Conservation (phyloP, 1,139 yeast genomes). For the Blastobotrys aristatus region DNA sequence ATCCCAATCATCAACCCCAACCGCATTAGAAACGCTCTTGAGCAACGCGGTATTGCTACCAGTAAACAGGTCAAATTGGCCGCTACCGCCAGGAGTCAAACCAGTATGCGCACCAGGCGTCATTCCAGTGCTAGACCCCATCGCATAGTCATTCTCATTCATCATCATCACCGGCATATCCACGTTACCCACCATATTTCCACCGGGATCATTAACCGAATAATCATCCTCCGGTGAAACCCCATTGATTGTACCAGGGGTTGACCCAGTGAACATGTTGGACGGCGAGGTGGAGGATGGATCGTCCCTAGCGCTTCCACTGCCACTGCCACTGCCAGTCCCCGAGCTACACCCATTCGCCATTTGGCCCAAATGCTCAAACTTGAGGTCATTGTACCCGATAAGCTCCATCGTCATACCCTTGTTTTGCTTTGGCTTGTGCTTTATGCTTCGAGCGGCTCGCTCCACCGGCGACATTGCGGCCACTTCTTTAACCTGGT, state of each 20-base stretch:
- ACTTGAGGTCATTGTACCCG: neutral
- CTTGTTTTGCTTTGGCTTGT: neutral
- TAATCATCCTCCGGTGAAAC: neutral
- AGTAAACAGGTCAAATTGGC: constrained; percentile 1
- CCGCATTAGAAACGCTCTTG: constrained; percentile 14
- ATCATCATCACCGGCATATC: neutral
- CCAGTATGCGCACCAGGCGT: neutral
- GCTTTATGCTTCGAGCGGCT: constrained; percentile 4
- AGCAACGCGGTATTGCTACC: constrained; percentile 4
- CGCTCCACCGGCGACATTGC: constrained; percentile 23
- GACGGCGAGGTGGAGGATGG: neutral
- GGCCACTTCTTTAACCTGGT: constrained; percentile 20
- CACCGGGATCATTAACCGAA: neutral
- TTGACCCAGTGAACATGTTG: neutral
- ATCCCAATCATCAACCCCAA: constrained; percentile 27
- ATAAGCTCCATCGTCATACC: constrained; percentile 13
- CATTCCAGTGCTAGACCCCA: neutral
- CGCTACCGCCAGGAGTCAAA: neutral
- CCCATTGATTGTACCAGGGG: neutral
- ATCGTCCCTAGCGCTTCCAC: neutral
- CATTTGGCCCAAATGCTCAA: neutral
- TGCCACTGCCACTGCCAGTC: neutral
- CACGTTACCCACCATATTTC: neutral
- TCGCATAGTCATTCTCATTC: neutral
- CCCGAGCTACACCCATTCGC: neutral